phyloP scores from a whole-genome alignment of 768 basidiomycete genomes.

The Agaricus sinodeliciosus region DNA sequence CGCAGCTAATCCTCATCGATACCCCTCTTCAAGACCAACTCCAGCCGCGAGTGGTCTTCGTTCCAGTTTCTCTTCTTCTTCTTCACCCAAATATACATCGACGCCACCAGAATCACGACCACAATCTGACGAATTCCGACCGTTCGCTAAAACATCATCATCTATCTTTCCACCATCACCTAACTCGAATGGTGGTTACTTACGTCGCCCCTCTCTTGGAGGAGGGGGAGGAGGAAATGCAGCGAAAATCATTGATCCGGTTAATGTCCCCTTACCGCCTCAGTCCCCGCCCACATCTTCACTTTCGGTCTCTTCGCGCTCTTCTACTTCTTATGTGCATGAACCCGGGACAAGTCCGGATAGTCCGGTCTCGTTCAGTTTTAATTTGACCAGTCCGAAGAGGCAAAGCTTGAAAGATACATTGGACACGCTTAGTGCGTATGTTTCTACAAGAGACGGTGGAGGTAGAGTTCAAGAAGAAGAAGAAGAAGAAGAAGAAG shows the following conservation, averaged over 20 bases:
- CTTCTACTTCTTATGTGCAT: slow-evolving; percentile 31
- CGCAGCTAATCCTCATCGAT: slow-evolving; percentile 57
- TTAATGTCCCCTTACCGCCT: slow-evolving; percentile 54
- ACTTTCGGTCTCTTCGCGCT: slow-evolving; percentile 73
- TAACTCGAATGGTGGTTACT: slow-evolving; percentile 11
- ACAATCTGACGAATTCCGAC: slow-evolving; percentile 9
- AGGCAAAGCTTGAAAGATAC: slow-evolving; percentile 27
- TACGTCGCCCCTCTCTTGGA: background rate
- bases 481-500: too few relatives aligned
- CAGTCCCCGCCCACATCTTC: slow-evolving; percentile 68
- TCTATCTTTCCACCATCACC: slow-evolving; percentile 6
- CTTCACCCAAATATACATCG: slow-evolving; percentile 7
- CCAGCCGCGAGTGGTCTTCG: slow-evolving; percentile 23
- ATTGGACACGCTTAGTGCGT: slow-evolving; percentile 35
- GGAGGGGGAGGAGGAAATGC: background rate
- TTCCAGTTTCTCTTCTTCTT: slow-evolving; percentile 21
- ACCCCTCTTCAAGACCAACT: slow-evolving; percentile 26
- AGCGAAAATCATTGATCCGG: slow-evolving; percentile 37
- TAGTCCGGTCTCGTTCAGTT: slow-evolving; percentile 12
- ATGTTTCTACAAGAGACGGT: slow-evolving; percentile 21
- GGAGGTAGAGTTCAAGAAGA: background rate
- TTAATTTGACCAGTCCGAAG: slow-evolving; percentile 12
- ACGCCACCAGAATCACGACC: background rate
- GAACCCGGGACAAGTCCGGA: slow-evolving; percentile 23
- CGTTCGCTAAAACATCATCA: slow-evolving; percentile 8